Evolutionary conservation across 2,329 filamentous ascomycete species (phyloP).

Genomic region (Bipolaris oryzae): DNA sequence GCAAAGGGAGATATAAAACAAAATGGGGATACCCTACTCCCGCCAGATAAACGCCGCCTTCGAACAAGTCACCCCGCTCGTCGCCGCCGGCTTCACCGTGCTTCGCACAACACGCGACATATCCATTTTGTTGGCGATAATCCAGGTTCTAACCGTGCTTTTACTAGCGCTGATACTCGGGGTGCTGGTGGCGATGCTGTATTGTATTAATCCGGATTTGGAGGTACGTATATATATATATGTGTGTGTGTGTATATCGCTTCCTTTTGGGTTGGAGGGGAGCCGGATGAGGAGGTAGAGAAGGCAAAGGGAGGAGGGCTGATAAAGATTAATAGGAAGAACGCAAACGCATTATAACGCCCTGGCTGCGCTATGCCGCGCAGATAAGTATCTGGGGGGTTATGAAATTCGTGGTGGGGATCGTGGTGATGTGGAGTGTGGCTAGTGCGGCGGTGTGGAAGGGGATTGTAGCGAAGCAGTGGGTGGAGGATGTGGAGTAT

Average conservation of each 20-base stretch:
- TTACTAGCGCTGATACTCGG: constrained; percentile 51
- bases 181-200: constrained; percentile 49
- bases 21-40: constrained; percentile 60
- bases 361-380: constrained; percentile 46
- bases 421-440: constrained; percentile 2
- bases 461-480: constrained; percentile 29
- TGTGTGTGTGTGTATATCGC: constrained; percentile 19
- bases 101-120: constrained; percentile 59
- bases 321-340: constrained; percentile 35
- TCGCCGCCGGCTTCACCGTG: constrained; percentile 56
- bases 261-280: background rate
- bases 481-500: constrained; percentile 36
- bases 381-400: constrained; percentile 27
- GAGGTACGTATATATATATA: too few species aligned
- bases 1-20: too few species aligned
- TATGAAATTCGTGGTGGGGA: constrained; percentile 18
- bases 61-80: constrained; percentile 60
- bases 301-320: background rate
- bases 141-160: constrained; percentile 55
- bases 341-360: constrained; percentile 51
- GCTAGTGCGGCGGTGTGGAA: constrained; percentile 21
- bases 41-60: constrained; percentile 59
- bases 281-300: background rate
- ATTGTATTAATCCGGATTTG: constrained; percentile 57
- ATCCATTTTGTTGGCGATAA: constrained; percentile 54